A percentile compares a stretch with the other conserved stretches of the same genome.
These are phyloP conservation scores for Mycena sanguinolenta DNA, from an alignment of 768 basidiomycete genomes.

Conservation along the genomic window DNA sequence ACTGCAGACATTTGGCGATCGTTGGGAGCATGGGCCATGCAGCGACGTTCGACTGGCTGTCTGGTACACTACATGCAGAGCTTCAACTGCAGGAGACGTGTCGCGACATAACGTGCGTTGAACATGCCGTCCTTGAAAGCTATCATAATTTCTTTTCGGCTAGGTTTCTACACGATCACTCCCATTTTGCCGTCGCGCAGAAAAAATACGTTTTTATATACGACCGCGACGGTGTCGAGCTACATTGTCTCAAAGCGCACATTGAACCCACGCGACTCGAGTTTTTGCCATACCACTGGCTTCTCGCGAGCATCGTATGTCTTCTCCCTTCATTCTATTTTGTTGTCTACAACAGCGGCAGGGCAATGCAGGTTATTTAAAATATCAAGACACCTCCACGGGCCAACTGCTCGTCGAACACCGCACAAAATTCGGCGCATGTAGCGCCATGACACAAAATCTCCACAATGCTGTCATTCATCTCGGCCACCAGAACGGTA, in stretches of 20 bases:
- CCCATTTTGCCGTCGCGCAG: conserved; percentile 95
- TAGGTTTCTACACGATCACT: conserved; percentile 93
- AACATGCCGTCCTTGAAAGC: not conserved
- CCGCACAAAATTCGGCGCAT: conserved; percentile 90
- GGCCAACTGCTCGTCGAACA: conserved; percentile 89
- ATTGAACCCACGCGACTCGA: conserved; percentile 92
- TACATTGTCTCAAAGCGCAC: conserved; percentile 87
- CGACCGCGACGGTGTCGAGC: conserved; percentile 92
- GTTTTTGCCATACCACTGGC: conserved; percentile 96
- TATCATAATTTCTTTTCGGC: conserved; percentile 9
- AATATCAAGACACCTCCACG: conserved; percentile 97
- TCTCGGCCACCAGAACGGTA: conserved; percentile 95
- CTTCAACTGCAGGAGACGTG: conserved; percentile 92
- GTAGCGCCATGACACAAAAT: conserved; percentile 90
- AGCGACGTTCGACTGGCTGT: conserved; percentile 94
- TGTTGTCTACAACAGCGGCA: conserved; percentile 39
- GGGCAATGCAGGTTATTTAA: conserved; percentile 92
- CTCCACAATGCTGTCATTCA: conserved; percentile 93
- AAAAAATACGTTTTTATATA: conserved; percentile 97
- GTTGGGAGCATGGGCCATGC: conserved; percentile 88
- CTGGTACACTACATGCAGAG: conserved; percentile 87
- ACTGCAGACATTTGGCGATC: conserved; percentile 83
- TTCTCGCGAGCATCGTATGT: conserved; percentile 86
- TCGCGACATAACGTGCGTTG: conserved; percentile 89
- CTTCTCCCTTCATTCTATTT: not conserved